These are phyloP conservation scores for Fusarium sp. DNA, from an alignment of 2,329 filamentous ascomycete species.

Conservation along the genomic window DNA sequence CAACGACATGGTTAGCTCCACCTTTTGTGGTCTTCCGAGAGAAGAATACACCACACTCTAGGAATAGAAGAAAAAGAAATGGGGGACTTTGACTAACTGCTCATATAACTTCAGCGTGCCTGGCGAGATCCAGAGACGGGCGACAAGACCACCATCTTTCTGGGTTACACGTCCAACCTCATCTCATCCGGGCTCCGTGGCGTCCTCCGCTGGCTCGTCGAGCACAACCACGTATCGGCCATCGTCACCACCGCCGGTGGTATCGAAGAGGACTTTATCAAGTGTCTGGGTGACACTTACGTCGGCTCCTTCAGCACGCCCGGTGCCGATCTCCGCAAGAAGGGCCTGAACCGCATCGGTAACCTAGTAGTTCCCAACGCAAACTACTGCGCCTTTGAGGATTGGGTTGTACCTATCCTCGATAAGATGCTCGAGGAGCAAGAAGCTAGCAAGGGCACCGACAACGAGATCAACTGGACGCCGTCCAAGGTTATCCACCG, in stretches of 20 bases:
- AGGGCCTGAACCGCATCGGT: slow-evolving; percentile 94
- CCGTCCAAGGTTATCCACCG: slow-evolving; percentile 91
- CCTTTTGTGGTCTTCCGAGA: neutral
- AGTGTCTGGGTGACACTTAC: slow-evolving; percentile 95
- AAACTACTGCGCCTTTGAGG: slow-evolving; percentile 96
- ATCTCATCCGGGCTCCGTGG: slow-evolving; percentile 96
- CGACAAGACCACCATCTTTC: slow-evolving; percentile 89
- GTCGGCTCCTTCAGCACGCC: slow-evolving; percentile 84
- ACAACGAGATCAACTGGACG: slow-evolving; percentile 86
- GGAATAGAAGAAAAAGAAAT: neutral
- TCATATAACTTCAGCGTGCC: slow-evolving; percentile 62
- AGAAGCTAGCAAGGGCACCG: slow-evolving; percentile 77
- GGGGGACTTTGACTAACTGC: slow-evolving; percentile 9
- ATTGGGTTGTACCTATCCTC: slow-evolving; percentile 97
- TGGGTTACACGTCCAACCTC: slow-evolving; percentile 97
- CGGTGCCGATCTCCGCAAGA: slow-evolving; percentile 81
- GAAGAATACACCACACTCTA: neutral
- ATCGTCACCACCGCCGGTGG: slow-evolving; percentile 97
- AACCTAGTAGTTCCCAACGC: slow-evolving; percentile 96
- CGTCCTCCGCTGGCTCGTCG: slow-evolving; percentile 89
- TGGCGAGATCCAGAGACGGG: slow-evolving; percentile 85
- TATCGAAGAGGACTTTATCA: slow-evolving; percentile 98
- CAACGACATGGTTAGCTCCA: slow-evolving; percentile 83
- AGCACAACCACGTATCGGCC: slow-evolving; percentile 91
- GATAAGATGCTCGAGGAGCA: slow-evolving; percentile 95